Conservation (phyloP, 2,329 filamentous ascomycete genomes). For the Arthrocladium fulminans region DNA sequence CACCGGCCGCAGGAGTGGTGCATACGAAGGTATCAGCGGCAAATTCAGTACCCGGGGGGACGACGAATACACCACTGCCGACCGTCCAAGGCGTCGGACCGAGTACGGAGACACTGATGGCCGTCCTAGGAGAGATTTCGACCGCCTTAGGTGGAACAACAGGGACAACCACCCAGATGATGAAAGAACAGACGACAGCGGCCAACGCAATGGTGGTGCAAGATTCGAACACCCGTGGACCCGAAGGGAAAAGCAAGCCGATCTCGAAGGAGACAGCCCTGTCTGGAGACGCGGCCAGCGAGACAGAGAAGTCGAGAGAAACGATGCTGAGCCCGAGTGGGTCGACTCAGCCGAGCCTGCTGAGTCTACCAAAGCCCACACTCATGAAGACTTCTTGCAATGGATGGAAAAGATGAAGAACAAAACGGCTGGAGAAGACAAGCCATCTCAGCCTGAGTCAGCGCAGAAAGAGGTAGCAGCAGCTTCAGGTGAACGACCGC, state of each 20-base stretch:
- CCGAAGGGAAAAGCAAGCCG: slow-evolving; percentile 45
- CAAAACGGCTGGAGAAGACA: slow-evolving; percentile 36
- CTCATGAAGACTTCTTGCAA: slow-evolving; percentile 83
- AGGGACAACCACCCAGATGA: slow-evolving; percentile 18
- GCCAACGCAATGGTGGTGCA: slow-evolving; percentile 14
- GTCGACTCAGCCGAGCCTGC: slow-evolving; percentile 50
- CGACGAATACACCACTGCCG: slow-evolving; percentile 49
- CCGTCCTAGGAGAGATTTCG: slow-evolving; percentile 15
- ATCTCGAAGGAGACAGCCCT: slow-evolving; percentile 46
- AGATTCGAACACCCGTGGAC: slow-evolving; percentile 65
- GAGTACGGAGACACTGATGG: slow-evolving; percentile 5
- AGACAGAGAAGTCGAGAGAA: slow-evolving; percentile 45
- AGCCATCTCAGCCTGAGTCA: slow-evolving; percentile 21
- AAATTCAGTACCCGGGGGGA: slow-evolving; percentile 33
- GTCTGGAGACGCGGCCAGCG: slow-evolving; percentile 49
- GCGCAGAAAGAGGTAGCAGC: slow-evolving; percentile 24
- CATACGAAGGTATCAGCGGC: background rate
- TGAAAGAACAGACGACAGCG: slow-evolving; percentile 14
- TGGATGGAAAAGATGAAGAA: slow-evolving; percentile 85
- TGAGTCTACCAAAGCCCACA: slow-evolving; percentile 62
- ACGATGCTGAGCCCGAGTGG: slow-evolving; percentile 79
- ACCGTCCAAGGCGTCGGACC: slow-evolving; percentile 34
- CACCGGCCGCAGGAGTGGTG: slow-evolving; percentile 2
- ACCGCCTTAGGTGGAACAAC: slow-evolving; percentile 19
- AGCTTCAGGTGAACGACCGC: slow-evolving; percentile 37